These are phyloP conservation scores for Luvunga scandens DNA, from an alignment of 345 rosid species.

Conservation along the genomic window DNA sequence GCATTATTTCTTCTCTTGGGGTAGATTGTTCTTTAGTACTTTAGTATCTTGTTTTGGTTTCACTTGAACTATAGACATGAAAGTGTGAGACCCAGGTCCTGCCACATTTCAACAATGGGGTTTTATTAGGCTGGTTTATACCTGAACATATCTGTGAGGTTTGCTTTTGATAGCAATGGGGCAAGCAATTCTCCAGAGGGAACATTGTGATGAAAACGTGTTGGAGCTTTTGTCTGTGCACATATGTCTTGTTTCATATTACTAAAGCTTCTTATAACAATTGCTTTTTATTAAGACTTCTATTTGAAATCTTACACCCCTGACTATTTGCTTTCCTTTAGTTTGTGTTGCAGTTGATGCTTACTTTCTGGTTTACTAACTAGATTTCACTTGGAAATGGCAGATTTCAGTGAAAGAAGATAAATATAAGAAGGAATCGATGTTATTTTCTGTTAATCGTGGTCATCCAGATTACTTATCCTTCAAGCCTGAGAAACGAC, in stretches of 20 bases:
- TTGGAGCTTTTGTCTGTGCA: not conserved
- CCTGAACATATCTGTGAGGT: not conserved
- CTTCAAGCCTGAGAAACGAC: slow-evolving; percentile 85
- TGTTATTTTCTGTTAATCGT: slow-evolving; percentile 63
- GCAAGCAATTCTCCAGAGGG: not conserved
- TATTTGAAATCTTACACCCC: not conserved
- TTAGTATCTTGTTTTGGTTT: not conserved
- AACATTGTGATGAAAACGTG: not conserved
- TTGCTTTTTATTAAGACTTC: not conserved
- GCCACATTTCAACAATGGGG: not conserved
- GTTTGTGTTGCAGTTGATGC: not conserved
- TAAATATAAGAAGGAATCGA: slow-evolving; percentile 77
- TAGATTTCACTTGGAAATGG: slow-evolving; percentile 5
- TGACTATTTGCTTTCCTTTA: not conserved
- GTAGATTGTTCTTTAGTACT: not conserved
- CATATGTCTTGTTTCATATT: not conserved
- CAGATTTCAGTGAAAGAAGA: slow-evolving; percentile 84
- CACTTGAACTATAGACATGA: not conserved
- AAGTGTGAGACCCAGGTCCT: not conserved
- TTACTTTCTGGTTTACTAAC: not conserved
- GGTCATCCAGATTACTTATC: slow-evolving; percentile 57
- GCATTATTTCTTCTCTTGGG: not conserved
- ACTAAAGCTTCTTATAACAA: not conserved
- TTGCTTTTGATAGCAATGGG: no score
- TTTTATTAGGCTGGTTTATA: not conserved